Evolutionary conservation across 805 yeast species (phyloP).

Genomic region (Komagataella pseudopastoris): DNA sequence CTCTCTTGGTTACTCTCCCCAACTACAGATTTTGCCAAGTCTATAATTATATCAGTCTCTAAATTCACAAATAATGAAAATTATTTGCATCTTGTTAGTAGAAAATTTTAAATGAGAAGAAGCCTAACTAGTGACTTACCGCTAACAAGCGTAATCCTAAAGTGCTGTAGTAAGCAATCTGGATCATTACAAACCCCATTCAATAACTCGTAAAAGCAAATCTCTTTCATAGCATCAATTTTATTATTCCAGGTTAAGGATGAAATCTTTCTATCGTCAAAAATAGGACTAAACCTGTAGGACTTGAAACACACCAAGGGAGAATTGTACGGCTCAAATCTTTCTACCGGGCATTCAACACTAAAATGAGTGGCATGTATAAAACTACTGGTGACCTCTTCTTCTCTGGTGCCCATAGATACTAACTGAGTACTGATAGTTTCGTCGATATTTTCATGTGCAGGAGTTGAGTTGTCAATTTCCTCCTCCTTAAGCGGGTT

Average conservation of each 20-base stretch:
- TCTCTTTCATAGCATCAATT: constrained; percentile 5
- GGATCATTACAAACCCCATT: constrained; percentile 5
- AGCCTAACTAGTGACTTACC: background rate
- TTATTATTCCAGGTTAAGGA: constrained; percentile 8
- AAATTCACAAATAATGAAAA: background rate
- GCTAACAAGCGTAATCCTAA: constrained; percentile 1
- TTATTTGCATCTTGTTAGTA: background rate
- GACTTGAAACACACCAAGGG: constrained; percentile 6
- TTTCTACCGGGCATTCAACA: background rate
- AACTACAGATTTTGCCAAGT: constrained; percentile 1
- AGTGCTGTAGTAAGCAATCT: constrained; percentile 7
- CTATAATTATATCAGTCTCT: constrained; percentile 2
- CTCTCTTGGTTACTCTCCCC: background rate
- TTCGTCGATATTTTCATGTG: background rate
- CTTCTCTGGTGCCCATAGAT: background rate
- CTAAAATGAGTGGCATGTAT: background rate
- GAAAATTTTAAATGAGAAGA: background rate
- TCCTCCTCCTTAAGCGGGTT: background rate
- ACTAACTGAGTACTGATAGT: background rate
- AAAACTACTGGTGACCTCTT: background rate
- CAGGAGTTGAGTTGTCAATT: background rate
- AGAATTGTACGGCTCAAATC: constrained; percentile 6
- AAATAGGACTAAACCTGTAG: constrained; percentile 8
- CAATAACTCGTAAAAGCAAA: constrained; percentile 8
- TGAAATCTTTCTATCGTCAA: constrained; percentile 6